Conservation (phyloP, 345 rosid species). For the Bretschneidera sinensis region DNA sequence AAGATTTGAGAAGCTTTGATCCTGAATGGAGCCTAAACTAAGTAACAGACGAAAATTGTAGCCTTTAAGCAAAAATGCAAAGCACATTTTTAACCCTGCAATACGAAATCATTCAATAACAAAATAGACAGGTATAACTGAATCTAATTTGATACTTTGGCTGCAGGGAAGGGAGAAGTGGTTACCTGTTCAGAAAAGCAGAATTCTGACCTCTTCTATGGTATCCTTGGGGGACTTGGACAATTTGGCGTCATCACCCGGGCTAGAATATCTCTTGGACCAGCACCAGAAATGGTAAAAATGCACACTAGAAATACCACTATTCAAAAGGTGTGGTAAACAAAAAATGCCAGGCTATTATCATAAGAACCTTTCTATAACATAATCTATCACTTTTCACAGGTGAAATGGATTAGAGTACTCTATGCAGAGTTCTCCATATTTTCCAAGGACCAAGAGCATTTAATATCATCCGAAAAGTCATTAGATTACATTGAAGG, state of each 20-base stretch:
- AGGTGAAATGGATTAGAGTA: constrained; percentile 94
- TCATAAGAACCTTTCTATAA: constrained; percentile 16
- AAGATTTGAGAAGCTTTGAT: too few relatives aligned
- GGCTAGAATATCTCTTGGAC: constrained; percentile 71
- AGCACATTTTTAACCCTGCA: constrained; percentile 6
- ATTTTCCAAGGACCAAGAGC: constrained; percentile 82
- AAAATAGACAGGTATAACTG: not conserved
- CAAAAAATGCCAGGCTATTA: constrained; percentile 4
- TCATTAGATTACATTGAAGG: constrained; percentile 92
- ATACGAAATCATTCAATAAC: constrained; percentile 1
- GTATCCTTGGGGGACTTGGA: constrained; percentile 95
- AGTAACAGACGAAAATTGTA: not conserved
- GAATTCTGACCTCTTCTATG: constrained; percentile 77
- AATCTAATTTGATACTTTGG: constrained; percentile 16
- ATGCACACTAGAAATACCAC: constrained; percentile 1
- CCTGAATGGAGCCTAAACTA: not conserved
- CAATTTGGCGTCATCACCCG: constrained; percentile 93
- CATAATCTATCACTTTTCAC: constrained; percentile 17
- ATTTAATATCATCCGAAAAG: constrained; percentile 47
- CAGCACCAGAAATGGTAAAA: constrained; percentile 63
- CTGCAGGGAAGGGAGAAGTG: constrained; percentile 85
- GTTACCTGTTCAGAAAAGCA: constrained; percentile 68
- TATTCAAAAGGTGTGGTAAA: not conserved
- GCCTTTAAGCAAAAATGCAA: constrained; percentile 15
- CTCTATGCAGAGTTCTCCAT: constrained; percentile 79